These are phyloP conservation scores for Xerocomus amazonicus DNA, from an alignment of 1,284 basidiomycete genomes.

Conservation along the genomic window DNA sequence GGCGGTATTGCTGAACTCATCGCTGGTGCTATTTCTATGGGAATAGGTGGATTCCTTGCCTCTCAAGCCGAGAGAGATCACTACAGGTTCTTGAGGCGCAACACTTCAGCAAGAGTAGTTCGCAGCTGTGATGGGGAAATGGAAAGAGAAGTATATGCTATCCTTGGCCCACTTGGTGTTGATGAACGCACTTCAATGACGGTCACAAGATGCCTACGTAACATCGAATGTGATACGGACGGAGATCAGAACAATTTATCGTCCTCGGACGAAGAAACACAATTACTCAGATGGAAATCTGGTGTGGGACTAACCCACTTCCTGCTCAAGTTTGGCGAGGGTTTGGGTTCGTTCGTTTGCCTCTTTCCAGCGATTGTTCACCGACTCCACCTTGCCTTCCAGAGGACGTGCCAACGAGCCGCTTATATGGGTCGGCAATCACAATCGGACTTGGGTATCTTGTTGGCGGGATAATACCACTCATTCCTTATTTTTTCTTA, in stretches of 20 bases:
- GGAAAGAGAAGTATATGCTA: conserved; percentile 88
- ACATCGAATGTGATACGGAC: conserved; percentile 53
- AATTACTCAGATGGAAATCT: conserved; percentile 58
- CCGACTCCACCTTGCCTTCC: conserved; percentile 2
- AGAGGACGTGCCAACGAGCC: conserved; percentile 78
- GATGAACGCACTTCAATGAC: conserved; percentile 76
- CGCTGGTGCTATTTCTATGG: conserved; percentile 96
- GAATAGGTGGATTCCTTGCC: conserved; percentile 95
- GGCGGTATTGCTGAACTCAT: conserved; percentile 91
- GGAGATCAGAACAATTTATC: conserved; percentile 20
- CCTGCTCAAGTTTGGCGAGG: conserved; percentile 89
- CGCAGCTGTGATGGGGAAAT: conserved; percentile 91
- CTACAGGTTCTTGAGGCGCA: conserved; percentile 76
- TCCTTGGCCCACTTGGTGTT: conserved; percentile 87
- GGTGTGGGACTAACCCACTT: conserved; percentile 86
- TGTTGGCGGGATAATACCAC: conserved; percentile 83
- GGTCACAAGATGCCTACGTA: conserved; percentile 73
- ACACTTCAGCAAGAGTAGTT: conserved; percentile 77
- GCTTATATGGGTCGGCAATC: conserved; percentile 80
- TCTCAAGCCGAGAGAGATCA: conserved; percentile 96
- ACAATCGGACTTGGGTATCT: conserved; percentile 90
- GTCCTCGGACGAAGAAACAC: conserved; percentile 45
- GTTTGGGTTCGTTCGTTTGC: conserved; percentile 56
- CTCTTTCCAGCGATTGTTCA: neutral
- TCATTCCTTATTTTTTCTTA: conserved; percentile 90